phyloP scores from a whole-genome alignment of 768 basidiomycete genomes.

The Phlegmacium glaucopus region DNA sequence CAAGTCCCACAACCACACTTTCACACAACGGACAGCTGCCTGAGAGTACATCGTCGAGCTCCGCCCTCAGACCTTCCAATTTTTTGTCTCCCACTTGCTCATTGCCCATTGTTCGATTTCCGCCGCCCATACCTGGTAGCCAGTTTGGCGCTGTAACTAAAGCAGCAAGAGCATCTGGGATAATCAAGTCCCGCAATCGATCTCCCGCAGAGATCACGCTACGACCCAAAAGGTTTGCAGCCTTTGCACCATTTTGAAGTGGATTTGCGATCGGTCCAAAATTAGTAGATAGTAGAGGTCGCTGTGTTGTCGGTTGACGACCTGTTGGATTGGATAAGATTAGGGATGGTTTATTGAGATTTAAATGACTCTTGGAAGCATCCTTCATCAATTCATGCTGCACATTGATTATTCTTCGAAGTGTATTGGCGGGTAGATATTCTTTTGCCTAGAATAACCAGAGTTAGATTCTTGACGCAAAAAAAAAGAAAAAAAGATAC shows the following conservation, averaged over 20 bases:
- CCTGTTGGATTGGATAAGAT: slow-evolving; percentile 21
- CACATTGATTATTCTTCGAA: slow-evolving; percentile 82
- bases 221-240: slow-evolving; percentile 66
- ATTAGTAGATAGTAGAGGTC: slow-evolving; percentile 70
- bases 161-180: slow-evolving; percentile 89
- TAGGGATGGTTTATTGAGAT: slow-evolving; percentile 27
- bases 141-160: slow-evolving; percentile 75
- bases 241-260: slow-evolving; percentile 60
- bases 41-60: slow-evolving; percentile 87
- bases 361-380: slow-evolving; percentile 21
- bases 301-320: slow-evolving; percentile 49
- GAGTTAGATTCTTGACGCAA: slow-evolving; percentile 6
- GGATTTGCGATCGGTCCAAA: slow-evolving; percentile 53
- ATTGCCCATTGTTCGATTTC: slow-evolving; percentile 43
- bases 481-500: slow-evolving; percentile 44
- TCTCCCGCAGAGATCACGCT: slow-evolving; percentile 89
- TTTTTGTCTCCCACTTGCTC: slow-evolving; percentile 55
- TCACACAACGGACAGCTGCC: slow-evolving; percentile 94
- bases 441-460: slow-evolving; percentile 75
- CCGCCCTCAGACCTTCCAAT: slow-evolving; percentile 69
- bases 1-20: slow-evolving; percentile 78
- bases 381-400: slow-evolving; percentile 81
- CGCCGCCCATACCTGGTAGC: slow-evolving; percentile 68
- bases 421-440: slow-evolving; percentile 74
- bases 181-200: slow-evolving; percentile 83